Evolutionary conservation across 306 rosid species (phyloP).

Genomic region (Gillenia trifoliata): DNA sequence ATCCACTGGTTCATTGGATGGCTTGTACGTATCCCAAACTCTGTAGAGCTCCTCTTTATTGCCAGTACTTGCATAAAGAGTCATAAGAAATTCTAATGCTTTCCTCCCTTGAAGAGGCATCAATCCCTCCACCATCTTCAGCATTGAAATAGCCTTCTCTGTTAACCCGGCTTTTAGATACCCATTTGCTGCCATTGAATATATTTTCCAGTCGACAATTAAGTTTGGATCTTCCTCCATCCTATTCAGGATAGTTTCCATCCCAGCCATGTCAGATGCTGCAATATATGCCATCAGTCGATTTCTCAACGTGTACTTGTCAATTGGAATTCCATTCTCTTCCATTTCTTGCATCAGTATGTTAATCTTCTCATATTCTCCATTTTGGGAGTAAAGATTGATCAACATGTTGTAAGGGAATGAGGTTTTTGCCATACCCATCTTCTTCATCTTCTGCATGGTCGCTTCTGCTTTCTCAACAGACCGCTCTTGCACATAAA

Average conservation of each 20-base stretch:
- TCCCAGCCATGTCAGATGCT: constrained; percentile 20
- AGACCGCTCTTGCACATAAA: constrained; percentile 23
- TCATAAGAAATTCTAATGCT: constrained; percentile 24
- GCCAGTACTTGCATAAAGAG: constrained; percentile 25
- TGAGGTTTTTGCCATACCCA: constrained; percentile 19
- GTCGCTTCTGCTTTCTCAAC: constrained; percentile 30
- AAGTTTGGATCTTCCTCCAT: constrained; percentile 15
- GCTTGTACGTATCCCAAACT: constrained; percentile 31
- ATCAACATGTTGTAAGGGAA: constrained; percentile 33
- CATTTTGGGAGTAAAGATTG: constrained; percentile 33
- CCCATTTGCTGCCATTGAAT: constrained; percentile 37
- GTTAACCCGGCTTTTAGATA: constrained; percentile 28
- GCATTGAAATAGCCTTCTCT: constrained; percentile 22
- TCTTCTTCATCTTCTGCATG: constrained; percentile 27
- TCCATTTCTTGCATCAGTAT: constrained; percentile 33
- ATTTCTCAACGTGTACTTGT: constrained; percentile 32
- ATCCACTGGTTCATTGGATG: constrained; percentile 1
- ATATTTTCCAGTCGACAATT: constrained; percentile 23
- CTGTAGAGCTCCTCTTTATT: constrained; percentile 29
- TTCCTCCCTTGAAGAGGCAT: not conserved
- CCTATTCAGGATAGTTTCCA: constrained; percentile 22
- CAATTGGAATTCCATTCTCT: constrained; percentile 23
- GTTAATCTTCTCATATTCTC: constrained; percentile 29
- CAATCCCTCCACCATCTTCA: constrained; percentile 27
- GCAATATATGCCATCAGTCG: constrained; percentile 28